Evolutionary conservation across 352 stramenopile species (phyloP), one percentile per base, ranked within the genome.

Genomic region (Saprolegnia parasitica): DNA sequence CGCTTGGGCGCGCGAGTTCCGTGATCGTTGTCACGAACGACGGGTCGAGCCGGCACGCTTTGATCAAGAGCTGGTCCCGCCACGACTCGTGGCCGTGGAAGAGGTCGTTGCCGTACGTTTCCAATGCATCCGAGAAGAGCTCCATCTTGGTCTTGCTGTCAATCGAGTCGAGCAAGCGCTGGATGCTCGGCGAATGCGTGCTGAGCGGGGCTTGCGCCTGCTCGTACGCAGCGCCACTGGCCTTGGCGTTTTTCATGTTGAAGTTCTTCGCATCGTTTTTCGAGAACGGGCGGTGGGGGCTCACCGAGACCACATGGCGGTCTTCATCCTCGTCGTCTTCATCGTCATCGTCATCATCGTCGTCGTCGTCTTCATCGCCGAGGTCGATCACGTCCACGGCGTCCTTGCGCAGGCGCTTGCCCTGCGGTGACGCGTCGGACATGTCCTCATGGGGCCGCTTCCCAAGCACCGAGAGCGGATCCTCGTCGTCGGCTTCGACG

Each of bases 261-360:
- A 70, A 70, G 42, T 70, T 52, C 54, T 70, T 70, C 5, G 63
- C 54, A 29, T 52, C 50, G 23, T 61, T 70, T 54, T 70, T 70
- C 18, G 63, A 58, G 54, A 61, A 70, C 21, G 45, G 63, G 2
- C 63, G 45, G 5, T 40, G 46, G 16, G 47, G 29, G 52, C 21
- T 37, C 16, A 9, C 24, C 9, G 52, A 35, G 20, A 40, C 24
- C 13, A 60, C 52, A 42, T 60, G 11, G 18, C 26, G 23, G 32
- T 37, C 40, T 54, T n/a, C 40, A n/a, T 61, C 29, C 4, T 61
- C 46, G n/a, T 60, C 47, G 35, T 70, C 63, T 10, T 70, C 63
- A 21, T 70, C 46, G n/a, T 70, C 63, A 23, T 70, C 49, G 16
- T 55, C 61, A 8, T 70, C 63, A 20, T 70, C 50, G 23, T 70